Conservation (phyloP, 2,329 filamentous ascomycete genomes). For the Diaporthe citriasiana region DNA sequence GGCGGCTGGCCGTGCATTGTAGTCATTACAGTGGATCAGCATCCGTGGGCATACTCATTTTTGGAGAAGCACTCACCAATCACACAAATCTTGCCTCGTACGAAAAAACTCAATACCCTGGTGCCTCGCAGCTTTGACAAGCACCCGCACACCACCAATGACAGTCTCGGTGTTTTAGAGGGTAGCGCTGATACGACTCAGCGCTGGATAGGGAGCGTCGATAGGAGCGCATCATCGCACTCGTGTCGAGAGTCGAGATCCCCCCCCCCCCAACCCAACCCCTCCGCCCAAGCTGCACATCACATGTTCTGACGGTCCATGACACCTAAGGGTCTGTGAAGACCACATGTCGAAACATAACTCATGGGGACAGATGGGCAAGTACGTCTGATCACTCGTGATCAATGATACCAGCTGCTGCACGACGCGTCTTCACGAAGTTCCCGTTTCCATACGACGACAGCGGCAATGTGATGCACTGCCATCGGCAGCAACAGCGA, state of each 20-base stretch:
- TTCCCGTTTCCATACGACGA: neutral
- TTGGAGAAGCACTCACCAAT: neutral
- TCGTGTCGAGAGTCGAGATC: neutral
- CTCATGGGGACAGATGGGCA: neutral
- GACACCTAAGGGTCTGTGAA: slow-evolving; percentile 1
- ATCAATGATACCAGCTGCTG: neutral
- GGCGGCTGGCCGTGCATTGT: neutral
- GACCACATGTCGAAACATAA: neutral
- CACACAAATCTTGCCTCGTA: neutral
- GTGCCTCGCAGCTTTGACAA: neutral
- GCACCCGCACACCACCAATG: neutral
- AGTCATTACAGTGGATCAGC: slow-evolving; percentile 3
- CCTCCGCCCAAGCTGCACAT: neutral
- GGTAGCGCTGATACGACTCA: slow-evolving; percentile 22
- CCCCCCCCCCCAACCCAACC: neutral
- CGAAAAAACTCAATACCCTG: neutral
- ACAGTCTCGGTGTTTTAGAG: neutral
- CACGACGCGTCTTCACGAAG: neutral
- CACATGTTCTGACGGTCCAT: neutral
- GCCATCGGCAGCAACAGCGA: slow-evolving; percentile 3
- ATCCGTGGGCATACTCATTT: neutral
- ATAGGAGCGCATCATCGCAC: neutral
- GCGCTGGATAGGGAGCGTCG: neutral
- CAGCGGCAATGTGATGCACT: neutral
- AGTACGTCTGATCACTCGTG: neutral